phyloP scores from a whole-genome alignment of 805 yeast genomes.

The Yarrowia osloensis region DNA sequence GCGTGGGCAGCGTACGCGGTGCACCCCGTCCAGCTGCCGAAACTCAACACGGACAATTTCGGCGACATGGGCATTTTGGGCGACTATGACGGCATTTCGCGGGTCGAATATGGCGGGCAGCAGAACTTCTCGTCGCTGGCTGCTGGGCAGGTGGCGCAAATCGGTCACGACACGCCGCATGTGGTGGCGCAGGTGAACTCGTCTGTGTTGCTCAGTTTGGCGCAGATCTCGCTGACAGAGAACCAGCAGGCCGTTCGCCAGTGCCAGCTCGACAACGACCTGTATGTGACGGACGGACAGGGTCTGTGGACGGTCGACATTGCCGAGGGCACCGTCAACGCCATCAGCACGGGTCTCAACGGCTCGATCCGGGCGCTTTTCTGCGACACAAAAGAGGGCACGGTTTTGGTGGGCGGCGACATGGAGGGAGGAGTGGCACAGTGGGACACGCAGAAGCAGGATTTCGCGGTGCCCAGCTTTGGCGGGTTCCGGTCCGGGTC shows the following conservation, averaged over 20 bases:
- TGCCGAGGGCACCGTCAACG: slow-evolving; percentile 36
- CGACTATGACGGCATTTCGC: slow-evolving; percentile 45
- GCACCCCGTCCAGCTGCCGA: slow-evolving; percentile 36
- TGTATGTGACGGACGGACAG: slow-evolving; percentile 33
- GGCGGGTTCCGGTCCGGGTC: slow-evolving; percentile 71
- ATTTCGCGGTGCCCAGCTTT: slow-evolving; percentile 59
- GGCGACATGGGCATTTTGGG: slow-evolving; percentile 45
- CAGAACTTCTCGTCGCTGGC: slow-evolving; percentile 39
- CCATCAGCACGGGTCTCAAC: slow-evolving; percentile 35
- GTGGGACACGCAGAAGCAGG: slow-evolving; percentile 54
- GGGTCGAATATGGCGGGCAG: slow-evolving; percentile 44
- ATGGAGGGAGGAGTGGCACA: slow-evolving; percentile 65
- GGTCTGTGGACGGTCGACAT: slow-evolving; percentile 39
- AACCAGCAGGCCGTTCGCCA: slow-evolving; percentile 33
- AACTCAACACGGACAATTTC: slow-evolving; percentile 35
- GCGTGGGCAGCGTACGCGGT: slow-evolving; percentile 13
- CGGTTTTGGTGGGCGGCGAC: slow-evolving; percentile 80
- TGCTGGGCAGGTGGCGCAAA: slow-evolving; percentile 16
- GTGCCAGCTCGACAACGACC: slow-evolving; percentile 38
- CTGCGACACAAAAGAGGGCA: slow-evolving; percentile 50
- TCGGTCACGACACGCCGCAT: slow-evolving; percentile 32
- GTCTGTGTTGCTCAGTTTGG: slow-evolving; percentile 35
- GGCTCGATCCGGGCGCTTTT: slow-evolving; percentile 51
- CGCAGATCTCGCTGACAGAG: slow-evolving; percentile 36
- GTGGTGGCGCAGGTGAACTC: slow-evolving; percentile 38